These are phyloP conservation scores for Microsporum canis DNA, from an alignment of 2,329 filamentous ascomycete genomes.

Conservation along the genomic window DNA sequence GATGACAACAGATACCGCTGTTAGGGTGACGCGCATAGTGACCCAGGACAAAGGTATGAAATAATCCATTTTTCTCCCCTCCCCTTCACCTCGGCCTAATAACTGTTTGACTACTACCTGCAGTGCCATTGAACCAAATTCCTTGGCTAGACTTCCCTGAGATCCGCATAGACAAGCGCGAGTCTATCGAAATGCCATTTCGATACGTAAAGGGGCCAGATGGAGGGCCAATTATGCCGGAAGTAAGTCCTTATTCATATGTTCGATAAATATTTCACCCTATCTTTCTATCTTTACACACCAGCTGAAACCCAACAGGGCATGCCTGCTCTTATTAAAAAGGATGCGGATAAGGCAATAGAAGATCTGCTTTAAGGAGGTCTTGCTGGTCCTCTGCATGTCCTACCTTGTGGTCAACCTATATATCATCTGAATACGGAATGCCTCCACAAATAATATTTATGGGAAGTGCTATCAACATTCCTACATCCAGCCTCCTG, in stretches of 20 bases:
- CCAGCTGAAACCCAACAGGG: conserved; percentile 44
- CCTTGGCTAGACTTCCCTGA: conserved; percentile 81
- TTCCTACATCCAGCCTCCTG: too few relatives aligned
- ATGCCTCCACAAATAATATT: too few relatives aligned
- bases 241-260: conserved; percentile 44
- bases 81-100: conserved; percentile 5
- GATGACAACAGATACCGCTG: conserved; percentile 97
- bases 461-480: too few relatives aligned
- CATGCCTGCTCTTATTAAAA: conserved; percentile 87
- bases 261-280: too few relatives aligned
- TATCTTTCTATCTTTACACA: too few relatives aligned
- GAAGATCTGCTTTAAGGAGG: conserved; percentile 60
- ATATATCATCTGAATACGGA: neutral
- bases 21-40: conserved; percentile 82
- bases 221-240: conserved; percentile 79
- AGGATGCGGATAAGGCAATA: conserved; percentile 86
- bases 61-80: neutral
- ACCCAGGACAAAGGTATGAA: conserved; percentile 66
- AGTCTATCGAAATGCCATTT: conserved; percentile 96
- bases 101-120: neutral
- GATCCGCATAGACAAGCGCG: conserved; percentile 76
- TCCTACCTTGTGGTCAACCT: neutral
- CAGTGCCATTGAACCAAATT: conserved; percentile 67
- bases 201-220: conserved; percentile 72
- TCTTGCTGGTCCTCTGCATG: neutral